phyloP scores from a whole-genome alignment of 768 basidiomycete genomes.

The Neoboletus brunneissimus region DNA sequence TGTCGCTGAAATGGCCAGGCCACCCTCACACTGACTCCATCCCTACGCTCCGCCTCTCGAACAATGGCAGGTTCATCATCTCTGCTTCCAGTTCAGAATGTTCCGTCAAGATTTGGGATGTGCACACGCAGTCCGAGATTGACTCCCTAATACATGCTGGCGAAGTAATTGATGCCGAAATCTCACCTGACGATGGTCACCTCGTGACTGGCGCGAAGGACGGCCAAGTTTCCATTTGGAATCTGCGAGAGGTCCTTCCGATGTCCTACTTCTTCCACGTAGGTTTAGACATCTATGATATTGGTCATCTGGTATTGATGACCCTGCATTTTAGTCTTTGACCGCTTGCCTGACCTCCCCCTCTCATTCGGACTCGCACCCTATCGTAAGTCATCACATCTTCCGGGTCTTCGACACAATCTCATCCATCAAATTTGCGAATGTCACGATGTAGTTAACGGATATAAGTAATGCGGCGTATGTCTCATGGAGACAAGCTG shows the following conservation, averaged over 20 bases:
- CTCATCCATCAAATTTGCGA: neutral
- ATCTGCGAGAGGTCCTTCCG: slow-evolving; percentile 10
- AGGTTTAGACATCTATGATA: neutral
- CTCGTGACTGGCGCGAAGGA: slow-evolving; percentile 9
- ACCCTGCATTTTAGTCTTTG: slow-evolving; percentile 6
- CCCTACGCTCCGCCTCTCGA: slow-evolving; percentile 17
- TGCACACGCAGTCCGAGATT: slow-evolving; percentile 2
- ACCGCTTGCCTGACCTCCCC: neutral
- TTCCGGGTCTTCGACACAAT: neutral
- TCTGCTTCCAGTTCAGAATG: slow-evolving; percentile 18
- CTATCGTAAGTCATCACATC: slow-evolving; percentile 5
- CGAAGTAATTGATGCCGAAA: slow-evolving; percentile 10
- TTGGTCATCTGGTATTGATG: neutral
- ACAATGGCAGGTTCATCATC: slow-evolving; percentile 19
- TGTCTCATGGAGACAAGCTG: slow-evolving; percentile 5
- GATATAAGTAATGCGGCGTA: slow-evolving; percentile 10
- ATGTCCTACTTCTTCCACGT: slow-evolving; percentile 12
- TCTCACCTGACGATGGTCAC: slow-evolving; percentile 16
- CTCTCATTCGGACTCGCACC: neutral
- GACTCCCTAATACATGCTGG: slow-evolving; percentile 3
- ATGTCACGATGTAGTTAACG: slow-evolving; percentile 6
- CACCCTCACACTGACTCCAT: slow-evolving; percentile 14
- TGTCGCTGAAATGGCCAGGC: slow-evolving; percentile 3
- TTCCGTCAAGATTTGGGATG: slow-evolving; percentile 20
- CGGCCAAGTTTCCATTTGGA: slow-evolving; percentile 12